Evolutionary conservation across 1,139 yeast genomes (phyloP), one percentile per base, ranked within the genome.

Genomic region (Hansenula lynferdii): DNA sequence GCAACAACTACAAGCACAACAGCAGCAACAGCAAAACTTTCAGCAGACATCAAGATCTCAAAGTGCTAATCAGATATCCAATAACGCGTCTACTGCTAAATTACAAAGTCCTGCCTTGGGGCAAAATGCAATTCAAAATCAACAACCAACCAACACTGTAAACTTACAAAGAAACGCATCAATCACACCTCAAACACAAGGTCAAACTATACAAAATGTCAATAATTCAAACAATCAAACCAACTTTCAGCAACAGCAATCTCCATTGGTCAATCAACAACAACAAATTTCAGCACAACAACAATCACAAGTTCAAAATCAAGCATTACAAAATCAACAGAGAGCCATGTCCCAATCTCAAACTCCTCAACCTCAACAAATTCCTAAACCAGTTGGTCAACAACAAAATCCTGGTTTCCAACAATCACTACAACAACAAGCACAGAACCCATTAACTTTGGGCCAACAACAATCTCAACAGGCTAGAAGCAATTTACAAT

Each of bases 1-100:
- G 57, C 41, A 48, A 56, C 40, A 48, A 11, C 50, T 28, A 15
- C 58, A 48, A 43, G 23, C 53, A 31, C 47, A 45, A 28, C 49
- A 51, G 32, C 50, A 43, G 19, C 47, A 42, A 35, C 56, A 42
- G 36, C 42, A 41, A 32, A 42, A 39, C 27, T 54, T 42, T 31
- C 49, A 39, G 24, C 48, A 31, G 18, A 40, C 40, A 34, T 36
- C 37, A n/a, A 33, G 29, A 23, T 35, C 38, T 3, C 18, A 31
- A 7, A 38, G 35, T 26, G 25, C 25, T 11, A 15, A 6, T 10
- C 25, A 21, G 15, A n/a, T 8, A 3, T 9, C 21, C 3, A 12
- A 9, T 5, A 17, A 29, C 14, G 17, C 17, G 7, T 17, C 34
- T 7, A 10, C 44, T 35, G 22, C 36, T 31, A 18, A 39, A 17